Evolutionary conservation across 805 yeast genomes (phyloP).

Genomic region (Metschnikowia arizonensis): DNA sequence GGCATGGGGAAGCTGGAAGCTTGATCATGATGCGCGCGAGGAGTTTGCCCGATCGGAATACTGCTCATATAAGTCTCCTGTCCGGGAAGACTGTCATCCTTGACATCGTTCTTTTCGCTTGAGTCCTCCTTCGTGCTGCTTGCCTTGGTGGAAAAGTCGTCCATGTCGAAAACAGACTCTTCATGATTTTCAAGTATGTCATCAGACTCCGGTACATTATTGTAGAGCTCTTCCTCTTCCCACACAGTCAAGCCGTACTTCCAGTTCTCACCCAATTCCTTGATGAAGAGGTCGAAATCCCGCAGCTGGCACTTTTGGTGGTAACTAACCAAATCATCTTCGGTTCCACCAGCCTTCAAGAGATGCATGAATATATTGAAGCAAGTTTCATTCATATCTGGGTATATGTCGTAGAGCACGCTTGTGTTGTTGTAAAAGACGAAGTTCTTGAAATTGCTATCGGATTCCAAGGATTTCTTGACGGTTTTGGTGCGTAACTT

Average conservation of each 20-base stretch:
- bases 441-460: constrained; percentile 43
- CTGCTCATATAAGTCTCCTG: neutral
- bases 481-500: constrained; percentile 7
- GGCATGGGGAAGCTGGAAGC: constrained; percentile 19
- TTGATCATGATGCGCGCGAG: neutral
- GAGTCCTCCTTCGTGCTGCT: neutral
- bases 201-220: constrained; percentile 3
- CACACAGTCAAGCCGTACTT: constrained; percentile 44
- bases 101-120: neutral
- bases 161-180: constrained; percentile 17
- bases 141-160: constrained; percentile 10
- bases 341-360: constrained; percentile 35
- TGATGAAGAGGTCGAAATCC: constrained; percentile 32
- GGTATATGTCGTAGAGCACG: constrained; percentile 47
- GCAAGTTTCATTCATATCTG: constrained; percentile 41
- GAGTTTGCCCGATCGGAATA: constrained; percentile 9
- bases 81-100: neutral
- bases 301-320: constrained; percentile 27
- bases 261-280: constrained; percentile 27
- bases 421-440: constrained; percentile 33
- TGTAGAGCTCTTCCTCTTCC: constrained; percentile 34
- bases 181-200: constrained; percentile 4
- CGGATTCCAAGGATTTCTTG: constrained; percentile 24
- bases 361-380: constrained; percentile 40
- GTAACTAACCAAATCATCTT: constrained; percentile 27